Conservation (phyloP, 352 stramenopile genomes). For the Thalassiosira delicatula region DNA sequence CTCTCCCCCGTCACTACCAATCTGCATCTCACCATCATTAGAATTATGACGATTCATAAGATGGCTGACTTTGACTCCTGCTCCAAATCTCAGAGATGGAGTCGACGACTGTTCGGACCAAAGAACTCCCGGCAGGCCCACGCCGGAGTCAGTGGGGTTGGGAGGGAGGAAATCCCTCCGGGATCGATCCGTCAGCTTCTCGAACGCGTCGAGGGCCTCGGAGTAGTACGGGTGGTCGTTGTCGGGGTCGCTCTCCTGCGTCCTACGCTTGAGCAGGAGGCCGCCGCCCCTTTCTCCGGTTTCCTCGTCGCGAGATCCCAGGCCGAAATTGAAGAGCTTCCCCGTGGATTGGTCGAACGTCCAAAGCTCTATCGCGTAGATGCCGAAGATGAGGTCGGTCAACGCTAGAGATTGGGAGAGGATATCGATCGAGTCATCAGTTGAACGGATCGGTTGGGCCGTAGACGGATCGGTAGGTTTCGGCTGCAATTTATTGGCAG, state of each 20-base stretch:
- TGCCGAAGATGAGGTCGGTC: slow-evolving; percentile 29
- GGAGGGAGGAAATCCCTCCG: slow-evolving; percentile 47
- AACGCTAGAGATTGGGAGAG: slow-evolving; percentile 29
- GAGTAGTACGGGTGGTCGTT: slow-evolving; percentile 7
- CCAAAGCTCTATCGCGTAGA: slow-evolving; percentile 45
- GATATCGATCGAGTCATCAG: slow-evolving; percentile 7
- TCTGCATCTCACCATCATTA: neutral
- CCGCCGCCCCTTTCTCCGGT: neutral
- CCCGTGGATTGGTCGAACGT: slow-evolving; percentile 23
- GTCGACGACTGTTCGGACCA: slow-evolving; percentile 40
- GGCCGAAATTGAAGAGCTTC: slow-evolving; percentile 10
- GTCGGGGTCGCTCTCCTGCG: slow-evolving; percentile 35
- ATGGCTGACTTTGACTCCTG: neutral
- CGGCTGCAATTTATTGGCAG: too few relatives aligned
- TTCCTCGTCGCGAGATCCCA: neutral
- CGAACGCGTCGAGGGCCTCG: slow-evolving; percentile 15
- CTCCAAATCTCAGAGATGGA: neutral
- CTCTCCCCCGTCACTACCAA: neutral
- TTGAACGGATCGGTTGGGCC: too few relatives aligned
- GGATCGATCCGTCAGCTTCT: slow-evolving; percentile 41
- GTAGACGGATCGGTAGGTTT: too few relatives aligned
- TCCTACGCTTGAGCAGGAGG: slow-evolving; percentile 28
- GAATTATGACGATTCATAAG: too few relatives aligned
- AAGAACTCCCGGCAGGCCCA: slow-evolving; percentile 61
- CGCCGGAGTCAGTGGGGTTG: slow-evolving; percentile 29